Evolutionary conservation across 176 grass and related monocot genomes (phyloP).

Genomic region (Rhipidocladum racemiflorum): DNA sequence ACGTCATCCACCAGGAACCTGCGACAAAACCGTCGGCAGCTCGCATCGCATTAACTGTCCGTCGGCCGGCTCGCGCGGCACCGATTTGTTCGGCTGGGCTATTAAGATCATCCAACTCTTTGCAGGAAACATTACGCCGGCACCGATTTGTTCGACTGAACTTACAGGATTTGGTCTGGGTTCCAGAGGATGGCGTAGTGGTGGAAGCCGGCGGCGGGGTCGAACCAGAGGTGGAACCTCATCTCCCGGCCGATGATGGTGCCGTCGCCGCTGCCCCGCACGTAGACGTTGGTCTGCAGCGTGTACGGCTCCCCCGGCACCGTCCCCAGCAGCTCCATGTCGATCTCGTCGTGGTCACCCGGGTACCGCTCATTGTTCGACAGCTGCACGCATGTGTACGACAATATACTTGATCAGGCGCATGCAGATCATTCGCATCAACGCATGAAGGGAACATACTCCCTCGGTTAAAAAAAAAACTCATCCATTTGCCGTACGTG

Average conservation of each 20-base stretch:
- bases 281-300: slow-evolving; percentile 89
- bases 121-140: not conserved
- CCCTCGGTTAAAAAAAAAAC: too few relatives aligned
- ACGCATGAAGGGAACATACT: too few relatives aligned
- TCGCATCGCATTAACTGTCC: not conserved
- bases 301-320: slow-evolving; percentile 73
- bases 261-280: slow-evolving; percentile 69
- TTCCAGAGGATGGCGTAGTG: slow-evolving; percentile 82
- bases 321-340: slow-evolving; percentile 78
- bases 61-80: too few relatives aligned
- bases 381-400: slow-evolving; percentile 28
- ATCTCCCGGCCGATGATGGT: slow-evolving; percentile 71
- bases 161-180: slow-evolving; percentile 56
- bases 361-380: slow-evolving; percentile 70
- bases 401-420: too few relatives aligned
- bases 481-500: too few relatives aligned
- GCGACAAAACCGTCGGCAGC: not conserved
- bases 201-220: slow-evolving; percentile 58
- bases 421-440: too few relatives aligned
- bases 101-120: not conserved
- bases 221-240: slow-evolving; percentile 89
- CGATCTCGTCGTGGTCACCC: slow-evolving; percentile 75
- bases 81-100: not conserved
- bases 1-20: slow-evolving; percentile 70
- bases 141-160: too few relatives aligned